Base-by-base conservation (phyloP, 768 basidiomycete species). In the Trametes sanguinea region DNA sequence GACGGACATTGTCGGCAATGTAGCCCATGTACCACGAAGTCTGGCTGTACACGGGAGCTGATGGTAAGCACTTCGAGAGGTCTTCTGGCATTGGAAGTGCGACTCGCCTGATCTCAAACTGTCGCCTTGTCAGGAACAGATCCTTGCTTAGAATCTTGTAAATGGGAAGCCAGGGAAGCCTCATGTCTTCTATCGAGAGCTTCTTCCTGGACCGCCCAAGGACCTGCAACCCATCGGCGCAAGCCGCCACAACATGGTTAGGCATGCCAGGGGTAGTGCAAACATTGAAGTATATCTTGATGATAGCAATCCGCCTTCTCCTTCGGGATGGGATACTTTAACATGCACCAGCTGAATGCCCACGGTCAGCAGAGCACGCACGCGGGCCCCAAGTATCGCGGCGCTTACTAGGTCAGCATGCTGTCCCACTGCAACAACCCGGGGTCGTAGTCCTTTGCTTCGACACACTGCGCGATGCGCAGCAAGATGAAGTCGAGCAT, bases 311-410 rank as follows among this genome's bases (percentile, higher is more conserved):
- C 57, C 93, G 81, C 67, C 67, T 85, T 88, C 62, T 86, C 85
- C 71, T 89, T 88, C 57, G 90, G 91, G 68, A 95, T 87, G 39
- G 91, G 93, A 70, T 94, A 94, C 70, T 92, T 91, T 72, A 95
- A 81, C 78, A 87, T 87, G 47, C 76, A 74, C 92, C 92, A 94
- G 70, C 90, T 92, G 6, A 67, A 4, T 61, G 42, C 33, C 43
- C 37, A n/a, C 32, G 35, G 53, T 61, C 39, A 45, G 57, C 55
- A 60, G 47, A 53, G 48, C 27, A 37, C 55, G 59, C 45, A 47
- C 57, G 8, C 61, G 57, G 45, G 35, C 35, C 52, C 29, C 5
- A 45, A 33, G 29, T 11, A 51, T 37, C 32, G 54, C 37, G 44
- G 56, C n/a, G 83, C 88, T 66, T 72, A 90, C 87, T 89, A 85